Base-by-base conservation (phyloP, 768 basidiomycete species). In the Collybia nuda region DNA sequence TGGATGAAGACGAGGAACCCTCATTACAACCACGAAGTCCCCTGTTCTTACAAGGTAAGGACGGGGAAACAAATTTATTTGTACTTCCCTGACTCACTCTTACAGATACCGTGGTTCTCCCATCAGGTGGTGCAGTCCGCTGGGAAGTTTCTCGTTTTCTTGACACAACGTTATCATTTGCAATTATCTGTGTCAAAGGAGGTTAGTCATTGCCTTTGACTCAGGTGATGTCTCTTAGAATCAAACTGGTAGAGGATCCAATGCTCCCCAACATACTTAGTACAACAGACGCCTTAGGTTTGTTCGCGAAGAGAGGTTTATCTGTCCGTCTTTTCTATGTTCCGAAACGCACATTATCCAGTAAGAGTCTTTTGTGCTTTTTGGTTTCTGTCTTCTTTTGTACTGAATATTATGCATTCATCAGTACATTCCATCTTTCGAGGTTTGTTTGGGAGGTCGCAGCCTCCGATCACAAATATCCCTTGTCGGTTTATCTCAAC, bases 401-500 rank as follows among this genome's bases (percentile, higher is more conserved):
- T 9, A 28, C 9, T 19, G 23, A 26, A 40, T 7, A 14, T 19
- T 12, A 23, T 38, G 47, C 12, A 44, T 36, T 32, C 47, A 32
- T 12, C 47, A 70, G 68, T 58, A 28, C 48, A 49, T 5, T 49
- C 54, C 35, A 47, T 68, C 0, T 60, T 51, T 36, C 48, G 61
- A 11, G n/a, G 36, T 15, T 51, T 74, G 29, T 72, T 75, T 52
- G 60, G 32, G 60, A 24, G 50, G 48, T 39, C 51, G 58, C 2
- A n/a, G 40, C 71, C 72, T 11, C 70, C 80, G 7, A 62, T 72
- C 9, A 83, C 80, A 9, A 59, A 63, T 19, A 71, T 88, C 44
- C 82, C 85, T 2, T 84, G 80, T 57, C 68, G 73, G 29, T 60
- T 57, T 40, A 77, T 88, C 40, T 71, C 80, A 4, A 77, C 74